Evolutionary conservation across 306 rosid genomes (phyloP), one percentile per base, ranked within the genome.

Genomic region (Begonia masoniana): DNA sequence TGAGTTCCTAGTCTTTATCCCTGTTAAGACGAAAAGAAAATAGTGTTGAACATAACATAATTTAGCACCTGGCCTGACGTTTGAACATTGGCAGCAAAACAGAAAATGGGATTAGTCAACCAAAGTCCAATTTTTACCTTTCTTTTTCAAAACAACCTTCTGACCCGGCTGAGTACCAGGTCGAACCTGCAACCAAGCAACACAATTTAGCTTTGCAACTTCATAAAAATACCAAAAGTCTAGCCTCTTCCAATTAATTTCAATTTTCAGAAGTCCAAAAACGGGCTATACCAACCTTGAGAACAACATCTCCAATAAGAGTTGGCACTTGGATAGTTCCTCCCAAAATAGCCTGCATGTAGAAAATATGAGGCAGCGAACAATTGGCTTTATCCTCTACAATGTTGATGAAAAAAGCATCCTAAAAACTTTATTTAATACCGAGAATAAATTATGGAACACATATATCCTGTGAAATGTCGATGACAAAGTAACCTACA

Each of bases 251-350:
- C 7, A 31, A 31, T 31, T 31, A 7, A 31, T 31, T 31, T 31
- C 39, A 31, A 31, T 7, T 31, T 31, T 31, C 39, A 31, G 2
- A 2, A 31, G 9, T 31, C 39, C 39, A 31, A 31, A 21, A 31
- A 31, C 9, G 3, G 39, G 39, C 9, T 50, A 23, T 5, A 57
- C 86, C 60, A 72, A 88, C 97, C 95, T 88, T 88, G 13, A 88
- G 67, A 66, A 88, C 95, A 47, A 84, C 95, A 64, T 88, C 97
- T 51, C 95, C 88, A 0, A 84, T 74, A 46, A 88, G 88, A 71
- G 95, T 84, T 58, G 95, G 93, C 62, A 84, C 93, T 63, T 79
- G 93, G 66, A 84, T 76, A 41, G 95, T 88, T 71, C 95, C 97
- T 12, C 95, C 97, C 66, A 88, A 74, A 63, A 88, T 74, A 55